Base-by-base conservation (phyloP, 2,329 filamentous ascomycete species). In the Nemania sp. region DNA sequence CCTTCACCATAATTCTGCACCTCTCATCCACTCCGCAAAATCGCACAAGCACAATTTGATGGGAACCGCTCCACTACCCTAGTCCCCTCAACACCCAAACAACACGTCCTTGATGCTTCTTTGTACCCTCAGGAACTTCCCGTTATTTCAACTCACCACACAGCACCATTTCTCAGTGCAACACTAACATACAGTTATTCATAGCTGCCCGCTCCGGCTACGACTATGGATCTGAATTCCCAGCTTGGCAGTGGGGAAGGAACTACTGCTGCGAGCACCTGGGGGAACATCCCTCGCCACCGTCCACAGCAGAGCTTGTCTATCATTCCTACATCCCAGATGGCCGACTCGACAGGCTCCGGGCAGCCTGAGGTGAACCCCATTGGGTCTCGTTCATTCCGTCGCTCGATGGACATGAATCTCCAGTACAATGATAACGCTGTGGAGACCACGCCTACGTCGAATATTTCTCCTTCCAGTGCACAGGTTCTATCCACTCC, bases 161-260 rank as follows among this genome's bases (percentile, higher is more conserved):
- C n/a, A n/a, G n/a, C n/a, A 49, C 33, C 59, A 54, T 49, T 61
- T 62, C 64, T 52, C 57, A 57, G 57, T 59, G 52, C 58, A 31
- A 59, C 61, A 67, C 70, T 75, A 67, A 75, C 70, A 56, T 54
- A 53, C 61, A 54, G 57, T 58, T 23, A 68, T 54, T 70, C 74
- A 70, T 75, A 94, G 85, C 78, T 93, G 57, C 91, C 90, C 70
- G 84, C 89, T 50, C 91, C 90, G 58, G 90, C 89, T 63, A 86
- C 89, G 68, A 87, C 90, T 48, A 80, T 92, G 67, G 90, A 96
- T 73, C 80, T 95, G 69, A 88, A 90, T 52, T 84, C 86, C 44
- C 84, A 85, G 57, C 82, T 85, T 41, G 84, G 81, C 59, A 80
- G 84, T 54, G 85, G 90, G 59, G 66, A 70, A 43, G 57, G 70